Base-by-base conservation (phyloP, 495 filamentous ascomycete species). In the Thermothielavioides terrestris region DNA sequence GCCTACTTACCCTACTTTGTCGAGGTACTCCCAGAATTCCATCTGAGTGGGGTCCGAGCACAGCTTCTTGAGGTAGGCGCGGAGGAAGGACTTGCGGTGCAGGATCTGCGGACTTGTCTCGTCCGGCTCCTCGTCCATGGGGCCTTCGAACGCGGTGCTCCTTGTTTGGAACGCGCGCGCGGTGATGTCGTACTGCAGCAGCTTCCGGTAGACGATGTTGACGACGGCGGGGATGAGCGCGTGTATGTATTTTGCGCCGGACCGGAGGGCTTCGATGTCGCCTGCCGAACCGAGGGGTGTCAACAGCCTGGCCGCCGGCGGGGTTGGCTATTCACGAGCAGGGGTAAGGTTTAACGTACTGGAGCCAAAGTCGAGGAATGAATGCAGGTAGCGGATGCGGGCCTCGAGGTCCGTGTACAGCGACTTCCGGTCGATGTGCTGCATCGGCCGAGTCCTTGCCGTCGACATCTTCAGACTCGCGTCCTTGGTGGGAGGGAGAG, bases 161-260 rank as follows among this genome's bases (percentile, higher is more conserved):
- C 80, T 66, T 3, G 84, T 88, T 42, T 77, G 73, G 66, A 89
- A 85, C 68, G 70, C 71, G 1, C 81, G 77, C 1, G 85, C 84
- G 11, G 85, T 88, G 69, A 89, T 88, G 57, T 88, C 84, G 57
- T 78, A 81, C 50, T 81, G 76, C 18, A 89, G 69, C 4, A 89
- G 73, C 59, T 89, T 87, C 42, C 79, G 80, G 67, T 88, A 89
- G n/a, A 88, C 82, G 47, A 87, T 81, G 62, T 86, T 87, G 63
- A 81, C 78, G 23, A 81, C 70, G 10, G 78, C 82, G 0, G 85
- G 85, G 41, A 87, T 86, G 36, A 88, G 71, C 15, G 81, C 77
- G 54, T 84, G 84, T 65, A 88, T 80, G 67, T 86, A 86, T 60
- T 84, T 86, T 42, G 72, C 64, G 34, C 81, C 83, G n/a, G 70